A percentile compares a stretch with the other conserved stretches of the same genome.
These are phyloP conservation scores for Solanum rostratum DNA, from an alignment of 257 asterid genomes.

Conservation along the genomic window DNA sequence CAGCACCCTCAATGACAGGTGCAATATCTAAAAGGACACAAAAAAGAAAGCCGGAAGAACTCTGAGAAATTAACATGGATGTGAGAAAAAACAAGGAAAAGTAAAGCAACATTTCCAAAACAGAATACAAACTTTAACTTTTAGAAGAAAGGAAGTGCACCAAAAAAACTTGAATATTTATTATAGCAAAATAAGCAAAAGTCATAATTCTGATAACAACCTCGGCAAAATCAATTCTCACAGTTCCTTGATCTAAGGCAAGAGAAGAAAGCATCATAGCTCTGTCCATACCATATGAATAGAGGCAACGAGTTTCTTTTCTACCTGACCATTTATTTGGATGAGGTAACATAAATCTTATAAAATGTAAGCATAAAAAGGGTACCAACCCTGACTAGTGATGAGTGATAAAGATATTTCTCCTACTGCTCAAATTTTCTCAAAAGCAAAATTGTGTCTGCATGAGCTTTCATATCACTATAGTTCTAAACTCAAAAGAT, in stretches of 20 bases:
- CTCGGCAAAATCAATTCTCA: background rate
- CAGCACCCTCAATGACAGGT: slow-evolving; percentile 95
- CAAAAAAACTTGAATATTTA: background rate
- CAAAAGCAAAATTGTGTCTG: background rate
- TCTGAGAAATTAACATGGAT: background rate
- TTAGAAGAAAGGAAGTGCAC: background rate
- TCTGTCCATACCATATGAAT: background rate
- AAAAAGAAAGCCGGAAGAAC: background rate
- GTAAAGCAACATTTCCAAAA: background rate
- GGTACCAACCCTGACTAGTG: background rate
- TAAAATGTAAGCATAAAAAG: background rate
- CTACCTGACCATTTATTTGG: background rate
- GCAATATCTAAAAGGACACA: slow-evolving; percentile 60
- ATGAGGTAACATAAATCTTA: background rate
- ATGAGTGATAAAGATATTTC: background rate
- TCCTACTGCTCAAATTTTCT: background rate
- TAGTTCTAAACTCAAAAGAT: background rate
- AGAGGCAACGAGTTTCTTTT: background rate
- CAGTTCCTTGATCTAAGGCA: background rate
- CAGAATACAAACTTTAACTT: background rate
- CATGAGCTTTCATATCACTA: background rate
- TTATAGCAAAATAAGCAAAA: background rate
- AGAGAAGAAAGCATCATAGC: background rate
- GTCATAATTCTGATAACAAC: background rate
- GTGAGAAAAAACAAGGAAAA: background rate